Evolutionary conservation across 2,329 filamentous ascomycete species (phyloP), one percentile per base, ranked within the genome.

Genomic region (Monilinia aucupariae): DNA sequence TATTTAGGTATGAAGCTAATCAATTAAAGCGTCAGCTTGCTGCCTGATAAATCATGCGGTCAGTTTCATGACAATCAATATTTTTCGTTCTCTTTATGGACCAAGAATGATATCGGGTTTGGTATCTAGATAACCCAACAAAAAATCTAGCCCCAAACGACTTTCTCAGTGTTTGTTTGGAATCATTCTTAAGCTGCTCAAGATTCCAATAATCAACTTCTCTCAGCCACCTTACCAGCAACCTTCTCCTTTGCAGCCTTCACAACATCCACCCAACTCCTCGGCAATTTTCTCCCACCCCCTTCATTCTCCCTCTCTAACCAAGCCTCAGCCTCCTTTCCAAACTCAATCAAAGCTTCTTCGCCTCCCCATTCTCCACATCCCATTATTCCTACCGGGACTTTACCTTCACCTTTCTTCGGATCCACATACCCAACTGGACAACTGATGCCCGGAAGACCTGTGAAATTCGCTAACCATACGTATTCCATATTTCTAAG

Each of bases 401-500:
- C 67, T 69, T 78, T 81, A 0, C 88, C 88, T 1, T 83, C 85
- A 41, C 67, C 71, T 45, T 69, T 69, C 12, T 60, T 64, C 10
- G 68, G 68, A 43, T 69, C 66, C 4, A 79, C 81, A 75, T 92
- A 96, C 0, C 90, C 92, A 13, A 90, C 85, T 0, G 92, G 91
- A 43, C 85, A 85, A 52, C 80, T 85, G 15, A 96, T 82, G 1
- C 90, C 85, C 0, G 92, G 92, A 55, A 87, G 86, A 0, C 92
- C 92, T 0, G 81, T 85, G 69, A 91, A 87, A 75, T 97, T 97
- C 8, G 92, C 89, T 43, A 96, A 76, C 83, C 89, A 96, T 20
- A 90, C 86, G 75, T 91, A 96, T 74, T 88, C 85, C 91, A 96
- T 96, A 72, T 84, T 90, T 32, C 83, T 79, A n/a, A 96, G 78